Conservation (phyloP, 2,329 filamentous ascomycete species). For the Colletotrichum lupini region DNA sequence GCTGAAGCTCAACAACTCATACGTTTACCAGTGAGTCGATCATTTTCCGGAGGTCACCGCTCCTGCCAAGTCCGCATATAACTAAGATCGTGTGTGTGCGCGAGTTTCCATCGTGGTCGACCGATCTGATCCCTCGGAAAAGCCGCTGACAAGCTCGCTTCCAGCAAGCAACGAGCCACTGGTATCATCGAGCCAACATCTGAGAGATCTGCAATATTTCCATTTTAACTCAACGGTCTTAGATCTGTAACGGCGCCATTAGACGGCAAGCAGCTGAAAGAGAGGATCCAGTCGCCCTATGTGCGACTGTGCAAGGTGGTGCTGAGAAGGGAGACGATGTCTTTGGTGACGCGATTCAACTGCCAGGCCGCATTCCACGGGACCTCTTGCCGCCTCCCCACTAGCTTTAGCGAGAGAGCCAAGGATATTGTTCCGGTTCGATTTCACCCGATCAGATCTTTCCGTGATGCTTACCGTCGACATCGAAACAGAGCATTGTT, state of each 20-base stretch:
- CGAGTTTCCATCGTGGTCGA: no score
- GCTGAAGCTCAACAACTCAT: not conserved
- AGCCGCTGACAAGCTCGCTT: not conserved
- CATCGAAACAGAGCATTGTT: not conserved
- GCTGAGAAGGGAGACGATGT: not conserved
- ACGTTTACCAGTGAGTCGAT: not conserved
- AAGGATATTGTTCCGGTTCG: not conserved
- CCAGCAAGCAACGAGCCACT: not conserved
- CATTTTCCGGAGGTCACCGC: not conserved
- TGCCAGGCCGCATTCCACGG: not conserved
- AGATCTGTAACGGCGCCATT: constrained; percentile 34
- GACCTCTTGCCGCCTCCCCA: not conserved
- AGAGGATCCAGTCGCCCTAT: constrained; percentile 40
- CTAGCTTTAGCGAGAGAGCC: not conserved
- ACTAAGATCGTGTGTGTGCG: no score
- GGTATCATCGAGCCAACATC: not conserved
- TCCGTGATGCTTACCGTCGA: not conserved
- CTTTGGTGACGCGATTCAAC: not conserved
- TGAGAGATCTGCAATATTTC: constrained; percentile 11
- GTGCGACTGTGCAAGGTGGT: not conserved
- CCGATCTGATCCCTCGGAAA: not conserved
- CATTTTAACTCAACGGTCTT: constrained; percentile 12
- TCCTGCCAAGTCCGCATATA: not conserved
- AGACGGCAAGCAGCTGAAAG: constrained; percentile 41
- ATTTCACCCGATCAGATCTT: not conserved